These are phyloP conservation scores for Teratosphaeria epicoccoides DNA, from an alignment of 2,329 filamentous ascomycete species.

Conservation along the genomic window DNA sequence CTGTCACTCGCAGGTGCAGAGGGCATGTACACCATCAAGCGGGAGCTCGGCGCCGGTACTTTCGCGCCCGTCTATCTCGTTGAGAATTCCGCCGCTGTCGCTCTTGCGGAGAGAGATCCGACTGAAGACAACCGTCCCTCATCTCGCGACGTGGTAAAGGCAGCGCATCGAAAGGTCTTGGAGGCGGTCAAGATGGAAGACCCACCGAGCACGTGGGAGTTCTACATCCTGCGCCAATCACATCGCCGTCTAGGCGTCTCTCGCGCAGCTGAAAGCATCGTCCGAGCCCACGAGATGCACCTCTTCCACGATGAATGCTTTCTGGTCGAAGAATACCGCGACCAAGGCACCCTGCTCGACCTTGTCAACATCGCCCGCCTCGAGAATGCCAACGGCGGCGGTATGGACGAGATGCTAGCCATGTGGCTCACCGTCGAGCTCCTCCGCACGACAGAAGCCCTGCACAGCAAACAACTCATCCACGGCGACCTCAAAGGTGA, in stretches of 20 bases:
- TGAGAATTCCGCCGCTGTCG: slow-evolving; percentile 45
- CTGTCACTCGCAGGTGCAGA: slow-evolving; percentile 57
- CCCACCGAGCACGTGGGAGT: slow-evolving; percentile 85
- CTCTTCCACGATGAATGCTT: slow-evolving; percentile 85
- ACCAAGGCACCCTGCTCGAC: slow-evolving; percentile 88
- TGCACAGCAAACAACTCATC: slow-evolving; percentile 68
- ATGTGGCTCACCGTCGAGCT: slow-evolving; percentile 96
- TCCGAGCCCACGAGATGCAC: slow-evolving; percentile 81
- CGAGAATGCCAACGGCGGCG: slow-evolving; percentile 43
- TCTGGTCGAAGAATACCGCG: slow-evolving; percentile 74
- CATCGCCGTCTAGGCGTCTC: slow-evolving; percentile 61
- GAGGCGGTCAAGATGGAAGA: slow-evolving; percentile 94
- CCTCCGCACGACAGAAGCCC: slow-evolving; percentile 74
- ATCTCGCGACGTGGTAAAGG: slow-evolving; percentile 48
- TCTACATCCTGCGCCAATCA: slow-evolving; percentile 82
- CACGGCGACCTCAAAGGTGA: slow-evolving; percentile 94
- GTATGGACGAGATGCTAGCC: slow-evolving; percentile 80
- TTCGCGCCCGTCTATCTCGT: slow-evolving; percentile 93
- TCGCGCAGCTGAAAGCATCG: slow-evolving; percentile 65
- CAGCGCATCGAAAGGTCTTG: slow-evolving; percentile 47
- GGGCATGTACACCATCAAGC: slow-evolving; percentile 64
- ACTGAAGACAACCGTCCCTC: slow-evolving; percentile 36
- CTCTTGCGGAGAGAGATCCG: slow-evolving; percentile 27
- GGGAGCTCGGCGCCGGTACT: slow-evolving; percentile 82
- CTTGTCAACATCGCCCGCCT: slow-evolving; percentile 76